Evolutionary conservation across 2,329 filamentous ascomycete genomes (phyloP), one percentile per base, ranked within the genome.

Genomic region (Scolecobasidium constrictum): DNA sequence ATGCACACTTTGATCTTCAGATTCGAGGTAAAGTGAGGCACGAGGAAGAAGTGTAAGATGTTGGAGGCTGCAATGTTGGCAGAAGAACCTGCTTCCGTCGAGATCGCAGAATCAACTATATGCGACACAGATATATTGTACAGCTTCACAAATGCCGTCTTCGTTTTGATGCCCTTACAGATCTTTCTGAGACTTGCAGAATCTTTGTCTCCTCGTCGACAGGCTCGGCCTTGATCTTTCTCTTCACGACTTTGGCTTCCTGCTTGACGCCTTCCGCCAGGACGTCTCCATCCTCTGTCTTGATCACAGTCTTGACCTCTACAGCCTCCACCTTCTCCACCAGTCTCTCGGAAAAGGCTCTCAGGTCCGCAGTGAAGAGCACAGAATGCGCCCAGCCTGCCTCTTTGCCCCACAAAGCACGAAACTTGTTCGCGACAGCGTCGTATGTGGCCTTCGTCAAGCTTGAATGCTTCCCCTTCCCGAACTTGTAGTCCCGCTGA

Each of bases 351-450:
- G 87, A 81, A 55, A 96, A 96, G 0, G 85, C 77, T 55, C 78
- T 83, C 44, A 98, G 62, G 56, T 98, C 88, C 0, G 92, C 93
- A 0, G 92, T 94, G 56, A 98, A 98, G 11, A 98, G 69, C 6
- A 98, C 92, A 3, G 86, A 94, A 64, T 98, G 92, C 7, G 93
- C 92, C 93, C 93, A 98, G 1, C 92, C 92, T 1, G 92, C 92
- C 53, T 96, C 85, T 46, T 82, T 76, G 0, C 92, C 92, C 92
- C 93, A 98, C 1, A 96, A 71, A 28, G 72, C 71, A 43, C 92
- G 76, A 54, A 98, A 98, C 53, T 93, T 83, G 49, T 94, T 84
- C 1, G 84, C 92, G 12, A 98, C 78, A 0, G 86, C 85, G 57
- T 92, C 81, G 55, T 98, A 96, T 49, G 86, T 88, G 33, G 73